phyloP scores from a whole-genome alignment of 768 basidiomycete genomes.

The Trametes cubensis region DNA sequence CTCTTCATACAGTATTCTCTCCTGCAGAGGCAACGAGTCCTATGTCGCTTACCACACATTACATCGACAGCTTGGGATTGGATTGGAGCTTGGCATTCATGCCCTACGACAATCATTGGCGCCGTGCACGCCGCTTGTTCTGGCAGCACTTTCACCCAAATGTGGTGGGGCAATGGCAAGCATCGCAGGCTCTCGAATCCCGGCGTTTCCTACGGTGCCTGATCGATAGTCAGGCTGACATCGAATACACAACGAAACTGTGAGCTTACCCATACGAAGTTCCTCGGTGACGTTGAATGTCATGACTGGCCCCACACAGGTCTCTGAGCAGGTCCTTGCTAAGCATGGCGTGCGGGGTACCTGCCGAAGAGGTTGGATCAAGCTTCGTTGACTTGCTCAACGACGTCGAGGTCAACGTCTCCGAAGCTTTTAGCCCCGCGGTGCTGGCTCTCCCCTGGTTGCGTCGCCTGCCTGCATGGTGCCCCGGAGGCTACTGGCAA shows the following conservation, averaged over 20 bases:
- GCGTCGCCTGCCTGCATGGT: constrained; percentile 57
- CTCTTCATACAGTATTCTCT: too few relatives aligned
- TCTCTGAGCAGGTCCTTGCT: background rate
- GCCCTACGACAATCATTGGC: constrained; percentile 10
- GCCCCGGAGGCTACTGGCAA: constrained; percentile 66
- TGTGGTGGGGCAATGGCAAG: background rate
- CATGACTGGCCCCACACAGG: background rate
- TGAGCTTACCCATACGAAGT: background rate
- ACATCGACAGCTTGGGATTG: constrained; percentile 1
- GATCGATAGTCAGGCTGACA: background rate
- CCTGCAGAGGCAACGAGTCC: too few relatives aligned
- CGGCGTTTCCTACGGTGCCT: background rate
- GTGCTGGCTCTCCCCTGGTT: background rate
- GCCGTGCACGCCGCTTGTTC: constrained; percentile 6
- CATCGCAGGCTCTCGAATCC: background rate
- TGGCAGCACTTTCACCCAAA: constrained; percentile 2
- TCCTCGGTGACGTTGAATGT: background rate
- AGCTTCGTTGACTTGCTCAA: background rate
- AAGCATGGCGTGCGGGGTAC: background rate
- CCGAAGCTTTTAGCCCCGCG: background rate
- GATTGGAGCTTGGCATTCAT: constrained; percentile 3
- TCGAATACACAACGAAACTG: background rate
- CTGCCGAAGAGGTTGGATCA: background rate
- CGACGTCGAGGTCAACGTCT: background rate
- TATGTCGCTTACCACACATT: too few relatives aligned